phyloP scores from a whole-genome alignment of 1,284 basidiomycete species.

The Malassezia yamatoensis region DNA sequence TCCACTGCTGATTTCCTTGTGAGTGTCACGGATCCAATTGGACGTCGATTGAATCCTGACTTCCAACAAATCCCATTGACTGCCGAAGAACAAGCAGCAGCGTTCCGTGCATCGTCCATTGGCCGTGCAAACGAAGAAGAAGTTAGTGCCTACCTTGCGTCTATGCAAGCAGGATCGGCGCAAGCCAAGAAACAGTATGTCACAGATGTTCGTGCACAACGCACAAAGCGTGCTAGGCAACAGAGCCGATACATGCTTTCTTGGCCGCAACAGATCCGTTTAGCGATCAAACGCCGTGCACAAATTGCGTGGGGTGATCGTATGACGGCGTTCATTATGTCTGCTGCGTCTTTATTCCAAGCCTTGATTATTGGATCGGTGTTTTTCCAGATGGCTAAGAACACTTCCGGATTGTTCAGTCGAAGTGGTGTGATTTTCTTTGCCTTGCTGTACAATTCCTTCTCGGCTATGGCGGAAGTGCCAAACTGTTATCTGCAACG shows the following conservation, averaged over 20 bases:
- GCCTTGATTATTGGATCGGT: slow-evolving; percentile 66
- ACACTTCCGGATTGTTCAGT: slow-evolving; percentile 63
- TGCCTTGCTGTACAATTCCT: slow-evolving; percentile 49
- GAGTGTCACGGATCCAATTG: slow-evolving; percentile 50
- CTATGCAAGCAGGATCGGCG: slow-evolving; percentile 14
- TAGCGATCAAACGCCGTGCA: slow-evolving; percentile 59
- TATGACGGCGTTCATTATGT: slow-evolving; percentile 47
- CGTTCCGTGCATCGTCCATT: slow-evolving; percentile 22
- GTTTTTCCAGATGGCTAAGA: slow-evolving; percentile 59
- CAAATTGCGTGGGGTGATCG: slow-evolving; percentile 60
- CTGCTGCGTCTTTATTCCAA: slow-evolving; percentile 50
- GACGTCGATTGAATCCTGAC: slow-evolving; percentile 47
- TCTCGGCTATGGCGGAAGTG: slow-evolving; percentile 49
- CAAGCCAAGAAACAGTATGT: slow-evolving; percentile 25
- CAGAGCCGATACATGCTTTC: slow-evolving; percentile 29
- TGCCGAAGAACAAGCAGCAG: slow-evolving; percentile 29
- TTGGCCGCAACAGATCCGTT: slow-evolving; percentile 53
- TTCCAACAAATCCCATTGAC: slow-evolving; percentile 34
- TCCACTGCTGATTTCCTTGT: slow-evolving; percentile 46
- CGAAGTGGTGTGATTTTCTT: slow-evolving; percentile 48
- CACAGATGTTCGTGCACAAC: slow-evolving; percentile 22
- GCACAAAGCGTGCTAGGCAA: slow-evolving; percentile 20
- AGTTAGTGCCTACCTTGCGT: slow-evolving; percentile 24
- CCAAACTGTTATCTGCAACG: slow-evolving; percentile 27
- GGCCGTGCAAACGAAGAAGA: slow-evolving; percentile 23